Conservation (phyloP, 1,284 basidiomycete genomes). For the Vanrija sp. region DNA sequence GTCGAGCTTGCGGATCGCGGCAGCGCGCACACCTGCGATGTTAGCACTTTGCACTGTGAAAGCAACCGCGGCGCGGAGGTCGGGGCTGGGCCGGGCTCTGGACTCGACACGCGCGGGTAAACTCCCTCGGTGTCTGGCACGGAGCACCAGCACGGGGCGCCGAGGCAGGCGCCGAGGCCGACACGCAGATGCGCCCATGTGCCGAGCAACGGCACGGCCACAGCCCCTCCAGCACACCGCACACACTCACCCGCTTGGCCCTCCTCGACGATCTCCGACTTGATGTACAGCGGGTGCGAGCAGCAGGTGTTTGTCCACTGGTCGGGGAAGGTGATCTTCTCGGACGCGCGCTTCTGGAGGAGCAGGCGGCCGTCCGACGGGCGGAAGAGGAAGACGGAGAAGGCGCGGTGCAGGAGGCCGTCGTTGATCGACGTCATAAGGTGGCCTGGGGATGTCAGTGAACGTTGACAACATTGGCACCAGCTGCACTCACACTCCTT, state of each 20-base stretch:
- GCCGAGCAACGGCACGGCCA: too few species aligned
- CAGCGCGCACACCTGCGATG: conserved; percentile 64
- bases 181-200: background rate
- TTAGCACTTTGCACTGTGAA: background rate
- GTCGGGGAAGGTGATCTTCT: conserved; percentile 99
- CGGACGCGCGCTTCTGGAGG: conserved; percentile 87
- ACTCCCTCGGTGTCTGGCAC: too few species aligned
- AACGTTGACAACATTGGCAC: background rate
- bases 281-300: conserved; percentile 77
- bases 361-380: conserved; percentile 92
- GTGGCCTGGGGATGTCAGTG: conserved; percentile 62
- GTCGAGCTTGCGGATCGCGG: conserved; percentile 90
- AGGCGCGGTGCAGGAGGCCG: conserved; percentile 93
- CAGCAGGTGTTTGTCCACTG: conserved; percentile 99
- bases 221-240: background rate
- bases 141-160: background rate
- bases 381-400: conserved; percentile 95
- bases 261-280: conserved; percentile 73
- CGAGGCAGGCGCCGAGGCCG: background rate
- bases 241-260: conserved; percentile 63
- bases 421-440: conserved; percentile 96
- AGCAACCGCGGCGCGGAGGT: background rate
- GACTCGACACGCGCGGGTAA: too few species aligned
- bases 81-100: background rate
- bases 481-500: conserved; percentile 74